Conservation (phyloP, 2,329 filamentous ascomycete genomes). For the Pseudogymnoascus sp. region DNA sequence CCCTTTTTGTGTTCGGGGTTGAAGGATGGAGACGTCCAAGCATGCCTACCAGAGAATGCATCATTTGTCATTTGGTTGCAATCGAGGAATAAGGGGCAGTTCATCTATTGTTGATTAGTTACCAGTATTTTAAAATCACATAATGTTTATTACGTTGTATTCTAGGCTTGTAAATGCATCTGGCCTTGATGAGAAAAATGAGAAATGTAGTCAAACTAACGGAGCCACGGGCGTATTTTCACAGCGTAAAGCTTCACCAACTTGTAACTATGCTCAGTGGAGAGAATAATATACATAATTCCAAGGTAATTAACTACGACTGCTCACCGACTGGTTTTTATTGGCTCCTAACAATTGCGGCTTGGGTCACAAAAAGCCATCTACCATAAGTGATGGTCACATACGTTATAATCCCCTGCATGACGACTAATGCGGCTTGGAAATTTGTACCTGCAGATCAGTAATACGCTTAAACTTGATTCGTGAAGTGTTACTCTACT, state of each 20-base stretch:
- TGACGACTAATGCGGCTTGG: background rate
- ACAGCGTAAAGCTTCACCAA: background rate
- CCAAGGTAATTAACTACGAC: background rate
- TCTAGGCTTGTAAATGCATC: background rate
- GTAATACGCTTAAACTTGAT: conserved; percentile 9
- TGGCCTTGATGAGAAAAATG: background rate
- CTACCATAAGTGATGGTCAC: background rate
- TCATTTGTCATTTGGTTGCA: background rate
- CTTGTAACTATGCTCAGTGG: background rate
- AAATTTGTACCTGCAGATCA: background rate
- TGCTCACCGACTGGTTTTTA: background rate
- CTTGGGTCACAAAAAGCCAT: background rate
- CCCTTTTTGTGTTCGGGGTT: background rate
- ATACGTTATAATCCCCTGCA: background rate
- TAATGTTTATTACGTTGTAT: background rate
- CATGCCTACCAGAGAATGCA: background rate
- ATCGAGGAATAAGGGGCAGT: background rate
- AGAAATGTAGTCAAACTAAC: background rate
- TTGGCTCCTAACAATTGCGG: background rate
- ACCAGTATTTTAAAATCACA: background rate
- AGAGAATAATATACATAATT: background rate
- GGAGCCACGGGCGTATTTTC: background rate
- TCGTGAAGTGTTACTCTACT: background rate
- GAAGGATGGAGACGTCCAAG: background rate
- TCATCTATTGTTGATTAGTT: background rate